phyloP scores from a whole-genome alignment of 1,139 yeast species.

The Candida tetrigidarum region DNA sequence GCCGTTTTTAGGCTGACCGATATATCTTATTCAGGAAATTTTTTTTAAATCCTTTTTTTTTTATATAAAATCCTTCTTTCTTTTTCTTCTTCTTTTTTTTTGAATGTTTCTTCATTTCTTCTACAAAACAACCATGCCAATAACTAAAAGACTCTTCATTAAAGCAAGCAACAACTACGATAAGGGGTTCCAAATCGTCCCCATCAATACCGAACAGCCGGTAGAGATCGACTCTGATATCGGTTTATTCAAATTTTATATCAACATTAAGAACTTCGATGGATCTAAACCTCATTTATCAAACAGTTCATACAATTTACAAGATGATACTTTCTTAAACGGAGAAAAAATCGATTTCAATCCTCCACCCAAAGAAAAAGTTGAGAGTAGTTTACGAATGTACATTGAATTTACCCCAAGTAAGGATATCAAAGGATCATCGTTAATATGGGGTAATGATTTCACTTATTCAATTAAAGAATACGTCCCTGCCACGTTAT shows the following conservation, averaged over 20 bases:
- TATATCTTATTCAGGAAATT: too few relatives aligned
- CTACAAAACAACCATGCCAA: conserved; percentile 13
- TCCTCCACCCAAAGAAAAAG: conserved; percentile 13
- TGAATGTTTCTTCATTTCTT: conserved; percentile 2
- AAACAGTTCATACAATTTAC: conserved; percentile 37
- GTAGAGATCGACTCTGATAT: conserved; percentile 38
- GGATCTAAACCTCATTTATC: conserved; percentile 45
- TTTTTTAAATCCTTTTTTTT: too few relatives aligned
- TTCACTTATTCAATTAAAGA: conserved; percentile 63
- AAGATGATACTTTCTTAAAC: conserved; percentile 34
- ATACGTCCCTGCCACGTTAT: conserved; percentile 54
- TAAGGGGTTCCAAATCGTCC: conserved; percentile 36
- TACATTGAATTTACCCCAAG: conserved; percentile 44
- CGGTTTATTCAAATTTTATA: conserved; percentile 42
- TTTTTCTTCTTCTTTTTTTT: background rate
- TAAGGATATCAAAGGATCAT: conserved; percentile 50
- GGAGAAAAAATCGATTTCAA: conserved; percentile 23
- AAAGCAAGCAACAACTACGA: conserved; percentile 37
- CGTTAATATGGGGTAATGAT: conserved; percentile 70
- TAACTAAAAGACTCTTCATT: conserved; percentile 40
- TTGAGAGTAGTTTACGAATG: conserved; percentile 36
- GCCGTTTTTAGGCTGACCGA: too few relatives aligned
- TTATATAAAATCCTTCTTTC: background rate
- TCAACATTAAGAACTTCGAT: conserved; percentile 49
- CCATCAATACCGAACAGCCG: conserved; percentile 47